phyloP scores from a whole-genome alignment of 495 filamentous ascomycete genomes.

The Cladorrhinum samala region DNA sequence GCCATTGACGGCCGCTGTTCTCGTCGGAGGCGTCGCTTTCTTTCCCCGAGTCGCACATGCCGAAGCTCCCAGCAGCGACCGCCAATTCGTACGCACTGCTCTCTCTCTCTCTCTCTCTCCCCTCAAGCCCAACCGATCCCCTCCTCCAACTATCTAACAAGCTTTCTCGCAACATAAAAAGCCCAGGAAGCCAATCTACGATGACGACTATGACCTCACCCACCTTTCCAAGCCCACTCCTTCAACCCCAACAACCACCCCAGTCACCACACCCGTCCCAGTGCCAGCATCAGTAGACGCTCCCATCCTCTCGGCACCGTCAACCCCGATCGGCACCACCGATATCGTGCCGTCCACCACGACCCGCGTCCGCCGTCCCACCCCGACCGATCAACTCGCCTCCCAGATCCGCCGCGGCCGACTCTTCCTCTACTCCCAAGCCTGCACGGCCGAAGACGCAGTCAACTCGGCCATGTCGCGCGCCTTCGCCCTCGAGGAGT shows the following conservation, averaged over 20 bases:
- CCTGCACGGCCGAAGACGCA: constrained; percentile 62
- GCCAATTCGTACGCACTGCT: constrained; percentile 25
- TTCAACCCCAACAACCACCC: constrained; percentile 29
- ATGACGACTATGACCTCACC: constrained; percentile 58
- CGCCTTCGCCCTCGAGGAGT: constrained; percentile 71
- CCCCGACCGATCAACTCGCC: constrained; percentile 86
- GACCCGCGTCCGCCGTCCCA: constrained; percentile 21
- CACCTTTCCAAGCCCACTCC: constrained; percentile 20
- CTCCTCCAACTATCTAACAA: neutral
- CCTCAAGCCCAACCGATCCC: neutral
- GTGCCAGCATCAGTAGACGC: constrained; percentile 11
- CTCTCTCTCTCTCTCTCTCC: neutral
- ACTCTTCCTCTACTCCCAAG: constrained; percentile 72
- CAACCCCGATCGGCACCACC: constrained; percentile 24
- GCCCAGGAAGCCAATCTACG: constrained; percentile 83
- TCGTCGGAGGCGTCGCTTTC: constrained; percentile 40
- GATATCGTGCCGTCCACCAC: constrained; percentile 46
- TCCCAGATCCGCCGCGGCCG: constrained; percentile 72
- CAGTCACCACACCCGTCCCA: constrained; percentile 18
- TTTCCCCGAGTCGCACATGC: constrained; percentile 40
- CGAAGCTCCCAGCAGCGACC: constrained; percentile 34
- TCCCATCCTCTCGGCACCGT: constrained; percentile 21
- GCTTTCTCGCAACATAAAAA: constrained; percentile 15
- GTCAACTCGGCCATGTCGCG: constrained; percentile 70
- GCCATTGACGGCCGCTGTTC: constrained; percentile 42